phyloP scores from a whole-genome alignment of 352 stramenopile genomes.

The Phytophthora macrochlamydospora region DNA sequence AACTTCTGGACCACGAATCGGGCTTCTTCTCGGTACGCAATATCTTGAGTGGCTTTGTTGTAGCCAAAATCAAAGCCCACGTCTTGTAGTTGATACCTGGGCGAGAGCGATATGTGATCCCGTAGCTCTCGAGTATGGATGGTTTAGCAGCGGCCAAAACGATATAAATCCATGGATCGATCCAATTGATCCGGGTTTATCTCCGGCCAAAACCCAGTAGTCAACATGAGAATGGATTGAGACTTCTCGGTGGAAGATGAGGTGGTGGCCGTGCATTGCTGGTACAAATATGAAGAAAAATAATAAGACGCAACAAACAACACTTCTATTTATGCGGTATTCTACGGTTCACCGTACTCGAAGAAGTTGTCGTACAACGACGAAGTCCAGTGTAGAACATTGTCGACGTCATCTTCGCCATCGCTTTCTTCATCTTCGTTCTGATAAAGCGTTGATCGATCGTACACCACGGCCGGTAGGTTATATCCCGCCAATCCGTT shows the following conservation, averaged over 20 bases:
- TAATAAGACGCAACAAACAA: background rate
- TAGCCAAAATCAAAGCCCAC: background rate
- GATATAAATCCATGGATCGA: background rate
- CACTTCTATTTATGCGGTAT: background rate
- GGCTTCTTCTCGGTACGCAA: too few species aligned
- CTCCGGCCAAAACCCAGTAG: too few species aligned
- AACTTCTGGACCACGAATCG: too few species aligned
- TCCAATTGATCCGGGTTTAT: background rate
- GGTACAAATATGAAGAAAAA: too few species aligned
- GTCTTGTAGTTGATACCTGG: slow-evolving; percentile 10
- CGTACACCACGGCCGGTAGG: background rate
- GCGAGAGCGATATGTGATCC: slow-evolving; percentile 11
- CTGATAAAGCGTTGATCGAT: background rate
- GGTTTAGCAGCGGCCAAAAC: background rate
- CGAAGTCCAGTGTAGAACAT: background rate
- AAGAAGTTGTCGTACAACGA: background rate
- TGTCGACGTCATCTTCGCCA: background rate
- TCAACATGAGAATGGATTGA: too few species aligned
- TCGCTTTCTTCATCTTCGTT: background rate
- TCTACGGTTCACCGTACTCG: background rate
- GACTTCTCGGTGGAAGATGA: too few species aligned
- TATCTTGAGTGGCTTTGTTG: too few species aligned
- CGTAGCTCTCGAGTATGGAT: background rate
- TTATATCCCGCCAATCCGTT: background rate
- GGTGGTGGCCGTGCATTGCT: too few species aligned